Percentiles rank a stretch among this genome's conserved stretches.
phyloP scores from a whole-genome alignment of 805 yeast genomes.

The Saccharomycopsis sp. region DNA sequence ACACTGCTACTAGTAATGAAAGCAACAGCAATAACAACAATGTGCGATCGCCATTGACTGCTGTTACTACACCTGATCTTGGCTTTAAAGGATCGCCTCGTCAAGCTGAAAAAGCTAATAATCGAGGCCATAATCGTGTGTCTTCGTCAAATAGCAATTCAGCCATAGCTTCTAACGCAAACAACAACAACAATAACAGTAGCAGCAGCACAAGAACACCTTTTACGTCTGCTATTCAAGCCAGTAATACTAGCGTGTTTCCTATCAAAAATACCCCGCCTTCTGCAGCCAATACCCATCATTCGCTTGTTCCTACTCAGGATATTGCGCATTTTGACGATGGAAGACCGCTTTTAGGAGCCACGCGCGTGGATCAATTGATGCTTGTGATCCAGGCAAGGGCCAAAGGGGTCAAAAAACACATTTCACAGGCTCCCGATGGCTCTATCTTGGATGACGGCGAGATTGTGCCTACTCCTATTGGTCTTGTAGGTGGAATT shows the following conservation, averaged over 20 bases:
- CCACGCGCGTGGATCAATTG: slow-evolving; percentile 83
- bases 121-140: not conserved
- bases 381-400: slow-evolving; percentile 90
- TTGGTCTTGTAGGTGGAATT: slow-evolving; percentile 72
- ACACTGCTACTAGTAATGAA: slow-evolving; percentile 12
- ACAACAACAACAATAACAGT: slow-evolving; percentile 20
- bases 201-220: slow-evolving; percentile 24
- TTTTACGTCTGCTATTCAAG: slow-evolving; percentile 10
- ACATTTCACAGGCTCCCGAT: slow-evolving; percentile 57
- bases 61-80: slow-evolving; percentile 13
- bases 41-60: not conserved
- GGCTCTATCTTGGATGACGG: slow-evolving; percentile 58
- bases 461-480: slow-evolving; percentile 49
- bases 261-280: slow-evolving; percentile 20
- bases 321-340: slow-evolving; percentile 47
- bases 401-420: slow-evolving; percentile 64
- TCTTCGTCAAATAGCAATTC: too few species aligned
- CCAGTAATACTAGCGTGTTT: slow-evolving; percentile 11
- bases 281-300: slow-evolving; percentile 24
- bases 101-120: not conserved
- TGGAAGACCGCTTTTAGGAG: slow-evolving; percentile 69
- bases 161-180: slow-evolving; percentile 6
- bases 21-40: slow-evolving; percentile 13
- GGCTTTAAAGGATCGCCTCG: slow-evolving; percentile 13
- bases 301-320: slow-evolving; percentile 39